phyloP scores from a whole-genome alignment of 1,139 yeast species.

The Yamadazyma sp. region DNA sequence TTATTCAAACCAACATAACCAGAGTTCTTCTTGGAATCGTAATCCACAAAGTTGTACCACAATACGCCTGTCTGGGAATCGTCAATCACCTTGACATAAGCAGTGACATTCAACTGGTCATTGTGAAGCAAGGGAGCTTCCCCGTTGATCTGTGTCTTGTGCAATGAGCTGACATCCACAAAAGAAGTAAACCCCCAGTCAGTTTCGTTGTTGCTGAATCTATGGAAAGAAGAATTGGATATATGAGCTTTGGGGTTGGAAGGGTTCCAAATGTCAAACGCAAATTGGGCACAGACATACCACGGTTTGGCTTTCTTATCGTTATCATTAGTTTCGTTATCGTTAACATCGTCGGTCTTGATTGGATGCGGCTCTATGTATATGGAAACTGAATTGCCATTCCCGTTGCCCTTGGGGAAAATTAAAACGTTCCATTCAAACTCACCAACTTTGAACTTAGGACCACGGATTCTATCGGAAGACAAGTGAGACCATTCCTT shows the following conservation, averaged over 20 bases:
- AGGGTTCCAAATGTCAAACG: constrained; percentile 84
- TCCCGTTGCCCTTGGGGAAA: constrained; percentile 72
- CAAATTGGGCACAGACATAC: constrained; percentile 91
- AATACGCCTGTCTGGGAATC: constrained; percentile 90
- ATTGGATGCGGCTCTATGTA: constrained; percentile 64
- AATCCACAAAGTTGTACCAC: constrained; percentile 85
- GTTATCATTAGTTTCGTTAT: constrained; percentile 24
- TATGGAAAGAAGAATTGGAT: constrained; percentile 71
- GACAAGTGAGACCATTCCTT: constrained; percentile 58
- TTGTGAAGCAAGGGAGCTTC: constrained; percentile 46
- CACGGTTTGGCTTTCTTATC: constrained; percentile 41
- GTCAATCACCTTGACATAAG: constrained; percentile 70
- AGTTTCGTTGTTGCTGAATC: constrained; percentile 72
- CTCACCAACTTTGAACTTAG: constrained; percentile 62
- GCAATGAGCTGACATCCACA: constrained; percentile 44
- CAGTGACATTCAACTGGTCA: constrained; percentile 68
- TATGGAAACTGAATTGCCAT: constrained; percentile 50
- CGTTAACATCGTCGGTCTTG: constrained; percentile 30
- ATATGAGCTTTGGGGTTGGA: constrained; percentile 59
- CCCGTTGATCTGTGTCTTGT: constrained; percentile 5
- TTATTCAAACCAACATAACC: constrained; percentile 92
- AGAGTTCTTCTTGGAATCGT: constrained; percentile 83
- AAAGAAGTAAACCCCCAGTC: constrained; percentile 97
- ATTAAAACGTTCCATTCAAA: constrained; percentile 72
- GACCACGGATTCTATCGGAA: constrained; percentile 52